Percentiles rank a stretch among this genome's conserved stretches.
These are phyloP conservation scores for Aspergillus sp. DNA, from an alignment of 2,329 filamentous ascomycete genomes.

Conservation along the genomic window DNA sequence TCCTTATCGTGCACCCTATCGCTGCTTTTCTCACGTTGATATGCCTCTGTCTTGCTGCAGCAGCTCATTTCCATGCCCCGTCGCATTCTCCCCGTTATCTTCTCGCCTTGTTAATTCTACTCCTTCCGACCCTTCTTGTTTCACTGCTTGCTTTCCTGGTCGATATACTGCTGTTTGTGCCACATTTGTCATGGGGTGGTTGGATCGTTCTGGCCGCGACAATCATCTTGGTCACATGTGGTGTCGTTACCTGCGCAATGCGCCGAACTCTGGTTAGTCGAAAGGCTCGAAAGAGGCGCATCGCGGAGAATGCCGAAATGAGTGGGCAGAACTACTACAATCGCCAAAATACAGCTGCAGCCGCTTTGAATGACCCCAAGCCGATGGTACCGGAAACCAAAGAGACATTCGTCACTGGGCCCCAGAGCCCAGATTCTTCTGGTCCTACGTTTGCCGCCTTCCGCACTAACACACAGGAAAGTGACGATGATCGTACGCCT, in stretches of 20 bases:
- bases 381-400: constrained; percentile 53
- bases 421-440: constrained; percentile 53
- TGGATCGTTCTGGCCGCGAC: constrained; percentile 91
- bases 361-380: constrained; percentile 20
- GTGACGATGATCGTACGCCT: constrained; percentile 44
- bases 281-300: constrained; percentile 88
- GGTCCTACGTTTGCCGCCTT: constrained; percentile 50
- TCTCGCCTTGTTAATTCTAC: constrained; percentile 79
- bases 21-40: constrained; percentile 82
- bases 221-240: constrained; percentile 76
- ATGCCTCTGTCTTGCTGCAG: constrained; percentile 75
- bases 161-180: constrained; percentile 91
- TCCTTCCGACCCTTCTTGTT: constrained; percentile 79
- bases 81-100: constrained; percentile 89
- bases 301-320: constrained; percentile 95
- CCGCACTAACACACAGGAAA: constrained; percentile 30
- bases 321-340: constrained; percentile 91
- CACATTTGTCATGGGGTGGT: constrained; percentile 89
- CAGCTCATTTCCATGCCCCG: constrained; percentile 82
- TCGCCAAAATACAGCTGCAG: constrained; percentile 48
- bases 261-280: constrained; percentile 85
- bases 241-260: constrained; percentile 91
- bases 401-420: constrained; percentile 55
- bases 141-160: constrained; percentile 86
- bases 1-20: constrained; percentile 89